These are phyloP conservation scores for Cornus florida DNA, from an alignment of 148 eudicot species.

Conservation along the genomic window DNA sequence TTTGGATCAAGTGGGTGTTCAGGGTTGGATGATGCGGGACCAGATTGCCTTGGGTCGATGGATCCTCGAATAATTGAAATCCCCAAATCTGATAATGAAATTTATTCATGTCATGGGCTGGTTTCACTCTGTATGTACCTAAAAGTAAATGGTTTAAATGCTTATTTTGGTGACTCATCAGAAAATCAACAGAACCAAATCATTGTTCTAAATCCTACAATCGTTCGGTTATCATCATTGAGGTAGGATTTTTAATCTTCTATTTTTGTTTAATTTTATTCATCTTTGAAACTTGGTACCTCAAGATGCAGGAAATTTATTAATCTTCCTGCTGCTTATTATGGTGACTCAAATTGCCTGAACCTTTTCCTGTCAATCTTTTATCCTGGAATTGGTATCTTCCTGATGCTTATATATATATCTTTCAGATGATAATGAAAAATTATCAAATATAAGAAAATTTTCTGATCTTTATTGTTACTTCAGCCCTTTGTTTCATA, in stretches of 20 bases:
- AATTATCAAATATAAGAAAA: too few relatives aligned
- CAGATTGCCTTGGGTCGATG: constrained; percentile 32
- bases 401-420: too few relatives aligned
- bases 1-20: constrained; percentile 29
- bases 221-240: constrained; percentile 35
- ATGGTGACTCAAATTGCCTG: neutral
- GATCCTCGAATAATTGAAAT: constrained; percentile 26
- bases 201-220: constrained; percentile 46
- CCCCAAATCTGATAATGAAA: constrained; percentile 31
- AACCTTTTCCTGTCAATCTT: constrained; percentile 7
- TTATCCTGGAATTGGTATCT: neutral
- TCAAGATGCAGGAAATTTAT: neutral
- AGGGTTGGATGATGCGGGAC: constrained; percentile 26
- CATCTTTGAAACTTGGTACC: neutral
- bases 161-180: constrained; percentile 45
- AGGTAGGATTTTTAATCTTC: constrained; percentile 48
- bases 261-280: neutral
- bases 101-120: constrained; percentile 42
- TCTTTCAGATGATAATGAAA: too few relatives aligned
- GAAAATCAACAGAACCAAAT: constrained; percentile 35
- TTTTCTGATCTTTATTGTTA: too few relatives aligned
- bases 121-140: constrained; percentile 40
- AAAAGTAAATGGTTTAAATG: constrained; percentile 57
- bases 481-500: too few relatives aligned
- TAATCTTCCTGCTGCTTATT: neutral